A percentile compares a stretch with the other conserved stretches of the same genome.
Evolutionary conservation across 495 filamentous ascomycete species (phyloP).

Genomic region (Aspergillus wentii): DNA sequence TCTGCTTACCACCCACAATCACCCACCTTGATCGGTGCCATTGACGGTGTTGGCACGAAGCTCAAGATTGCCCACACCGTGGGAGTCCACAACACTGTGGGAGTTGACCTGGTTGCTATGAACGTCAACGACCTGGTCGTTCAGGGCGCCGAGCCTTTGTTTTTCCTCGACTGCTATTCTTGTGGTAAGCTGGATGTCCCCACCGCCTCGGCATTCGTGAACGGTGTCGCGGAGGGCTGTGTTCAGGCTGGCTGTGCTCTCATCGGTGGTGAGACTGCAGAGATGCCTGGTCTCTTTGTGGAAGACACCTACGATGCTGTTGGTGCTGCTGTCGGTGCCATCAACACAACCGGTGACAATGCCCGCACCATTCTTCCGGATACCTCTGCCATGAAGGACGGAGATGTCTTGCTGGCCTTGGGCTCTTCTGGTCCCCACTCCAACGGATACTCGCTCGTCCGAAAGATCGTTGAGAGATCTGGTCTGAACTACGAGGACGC

Average conservation of each 20-base stretch:
- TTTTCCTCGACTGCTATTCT: constrained; percentile 95
- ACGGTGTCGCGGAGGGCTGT: constrained; percentile 83
- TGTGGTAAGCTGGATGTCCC: constrained; percentile 77
- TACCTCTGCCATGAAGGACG: constrained; percentile 66
- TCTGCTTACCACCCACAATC: constrained; percentile 60
- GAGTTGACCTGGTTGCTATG: constrained; percentile 96
- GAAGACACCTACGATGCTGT: constrained; percentile 84
- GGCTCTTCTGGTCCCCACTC: constrained; percentile 82
- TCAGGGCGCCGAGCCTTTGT: constrained; percentile 87
- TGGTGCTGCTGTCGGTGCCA: constrained; percentile 80
- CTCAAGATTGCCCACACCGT: constrained; percentile 88
- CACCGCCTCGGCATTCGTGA: constrained; percentile 74
- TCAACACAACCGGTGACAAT: constrained; percentile 50
- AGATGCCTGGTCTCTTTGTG: constrained; percentile 92
- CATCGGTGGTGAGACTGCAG: constrained; percentile 92
- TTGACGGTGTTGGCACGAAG: constrained; percentile 96
- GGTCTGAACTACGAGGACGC: constrained; percentile 62
- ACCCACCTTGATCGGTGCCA: constrained; percentile 80
- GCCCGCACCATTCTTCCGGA: constrained; percentile 64
- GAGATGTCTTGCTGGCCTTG: constrained; percentile 81
- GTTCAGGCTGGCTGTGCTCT: constrained; percentile 78
- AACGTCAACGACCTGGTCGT: constrained; percentile 97
- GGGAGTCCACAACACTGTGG: constrained; percentile 85
- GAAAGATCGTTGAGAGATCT: constrained; percentile 71
- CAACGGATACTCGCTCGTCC: constrained; percentile 92